Evolutionary conservation across 148 eudicot species (phyloP).

Genomic region (Arbutus unedo): DNA sequence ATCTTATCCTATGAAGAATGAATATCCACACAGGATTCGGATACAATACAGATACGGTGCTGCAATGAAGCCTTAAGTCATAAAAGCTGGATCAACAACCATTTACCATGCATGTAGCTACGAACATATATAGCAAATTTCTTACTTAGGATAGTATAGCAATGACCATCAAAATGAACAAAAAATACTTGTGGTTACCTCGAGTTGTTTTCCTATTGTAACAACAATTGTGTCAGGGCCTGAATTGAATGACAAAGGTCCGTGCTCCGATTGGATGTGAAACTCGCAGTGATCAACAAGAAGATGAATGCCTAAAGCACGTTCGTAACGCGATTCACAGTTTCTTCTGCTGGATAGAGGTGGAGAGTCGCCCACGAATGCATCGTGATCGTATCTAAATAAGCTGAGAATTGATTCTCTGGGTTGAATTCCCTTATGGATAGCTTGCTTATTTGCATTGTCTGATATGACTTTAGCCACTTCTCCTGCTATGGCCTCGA

Average conservation of each 20-base stretch:
- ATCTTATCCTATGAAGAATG: background rate
- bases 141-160: background rate
- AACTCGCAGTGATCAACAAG: slow-evolving; percentile 56
- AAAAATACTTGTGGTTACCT: slow-evolving; percentile 34
- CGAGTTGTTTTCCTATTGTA: slow-evolving; percentile 58
- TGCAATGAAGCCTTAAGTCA: background rate
- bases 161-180: background rate
- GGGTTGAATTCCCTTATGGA: slow-evolving; percentile 35
- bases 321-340: slow-evolving; percentile 33
- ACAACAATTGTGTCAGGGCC: slow-evolving; percentile 60
- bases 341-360: slow-evolving; percentile 32
- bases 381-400: slow-evolving; percentile 46
- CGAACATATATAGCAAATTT: background rate
- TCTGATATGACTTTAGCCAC: slow-evolving; percentile 41
- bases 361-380: slow-evolving; percentile 28
- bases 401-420: slow-evolving; percentile 52
- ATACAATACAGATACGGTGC: too few species aligned
- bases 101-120: background rate
- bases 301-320: slow-evolving; percentile 56
- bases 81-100: background rate
- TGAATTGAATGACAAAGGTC: slow-evolving; percentile 45
- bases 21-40: too few species aligned
- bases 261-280: slow-evolving; percentile 40
- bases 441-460: slow-evolving; percentile 22
- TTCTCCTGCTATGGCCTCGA: slow-evolving; percentile 55